Percentiles rank a stretch among this genome's conserved stretches.
Evolutionary conservation across 2,329 filamentous ascomycete genomes (phyloP).

Genomic region (Venturia effusa): DNA sequence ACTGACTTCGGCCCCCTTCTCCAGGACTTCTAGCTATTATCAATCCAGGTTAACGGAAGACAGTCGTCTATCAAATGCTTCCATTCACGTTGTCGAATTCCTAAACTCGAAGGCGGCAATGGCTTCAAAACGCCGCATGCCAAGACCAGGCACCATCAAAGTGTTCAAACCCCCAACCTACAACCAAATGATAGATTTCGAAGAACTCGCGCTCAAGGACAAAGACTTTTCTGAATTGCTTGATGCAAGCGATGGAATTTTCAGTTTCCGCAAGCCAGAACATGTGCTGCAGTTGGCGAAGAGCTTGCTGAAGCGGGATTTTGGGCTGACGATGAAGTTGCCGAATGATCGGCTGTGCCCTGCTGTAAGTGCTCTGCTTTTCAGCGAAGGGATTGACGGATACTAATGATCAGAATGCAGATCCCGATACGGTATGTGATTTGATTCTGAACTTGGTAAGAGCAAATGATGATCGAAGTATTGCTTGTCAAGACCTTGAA

Average conservation of each 20-base stretch:
- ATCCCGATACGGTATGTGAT: neutral
- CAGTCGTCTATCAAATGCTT: neutral
- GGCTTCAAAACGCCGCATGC: neutral
- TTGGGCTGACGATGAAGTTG: slow-evolving; percentile 58
- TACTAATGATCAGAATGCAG: neutral
- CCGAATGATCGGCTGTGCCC: slow-evolving; percentile 76
- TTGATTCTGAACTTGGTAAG: neutral
- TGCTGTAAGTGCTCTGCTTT: slow-evolving; percentile 44
- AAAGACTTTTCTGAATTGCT: slow-evolving; percentile 46
- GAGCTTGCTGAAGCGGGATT: slow-evolving; percentile 64
- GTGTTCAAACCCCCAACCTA: slow-evolving; percentile 16
- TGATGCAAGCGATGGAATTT: slow-evolving; percentile 38
- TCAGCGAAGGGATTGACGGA: neutral
- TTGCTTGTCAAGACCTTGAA: neutral
- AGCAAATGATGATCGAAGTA: neutral
- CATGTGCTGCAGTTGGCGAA: slow-evolving; percentile 67
- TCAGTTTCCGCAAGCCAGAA: slow-evolving; percentile 72
- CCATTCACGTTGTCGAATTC: too few relatives aligned
- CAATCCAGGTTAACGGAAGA: neutral
- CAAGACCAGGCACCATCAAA: neutral
- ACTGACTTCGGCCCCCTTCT: neutral
- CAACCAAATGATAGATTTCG: slow-evolving; percentile 52
- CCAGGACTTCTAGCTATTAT: neutral
- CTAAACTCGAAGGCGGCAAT: neutral
- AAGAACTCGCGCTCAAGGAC: slow-evolving; percentile 47